phyloP scores from a whole-genome alignment of 2,329 filamentous ascomycete species.

The Tolypocladium endophyticum region DNA sequence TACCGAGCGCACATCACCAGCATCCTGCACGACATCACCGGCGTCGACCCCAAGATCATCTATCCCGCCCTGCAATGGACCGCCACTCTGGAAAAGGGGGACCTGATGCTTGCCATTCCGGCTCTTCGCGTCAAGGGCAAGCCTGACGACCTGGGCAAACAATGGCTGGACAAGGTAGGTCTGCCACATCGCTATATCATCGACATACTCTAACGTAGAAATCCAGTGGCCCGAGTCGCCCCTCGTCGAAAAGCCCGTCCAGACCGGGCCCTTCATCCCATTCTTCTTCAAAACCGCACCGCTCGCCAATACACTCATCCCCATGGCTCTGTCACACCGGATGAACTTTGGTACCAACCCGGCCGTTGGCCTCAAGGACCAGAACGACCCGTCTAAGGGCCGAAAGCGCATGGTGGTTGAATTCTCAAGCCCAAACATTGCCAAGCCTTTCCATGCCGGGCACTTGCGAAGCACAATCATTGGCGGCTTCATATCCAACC shows the following conservation, averaged over 20 bases:
- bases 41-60: slow-evolving; percentile 4
- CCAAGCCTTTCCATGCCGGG: slow-evolving; percentile 59
- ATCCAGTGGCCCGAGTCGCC: slow-evolving; percentile 5
- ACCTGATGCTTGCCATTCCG: slow-evolving; percentile 4
- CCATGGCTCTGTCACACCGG: slow-evolving; percentile 5
- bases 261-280: slow-evolving; percentile 2
- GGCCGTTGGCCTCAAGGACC: slow-evolving; percentile 3
- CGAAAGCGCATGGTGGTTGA: slow-evolving; percentile 44
- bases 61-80: slow-evolving; percentile 6
- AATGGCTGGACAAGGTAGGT: slow-evolving; percentile 5
- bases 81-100: slow-evolving; percentile 4
- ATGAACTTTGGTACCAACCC: slow-evolving; percentile 2
- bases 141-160: slow-evolving; percentile 4
- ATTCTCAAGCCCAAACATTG: slow-evolving; percentile 66
- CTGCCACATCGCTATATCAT: too few relatives aligned
- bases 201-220: not conserved
- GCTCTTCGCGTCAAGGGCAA: slow-evolving; percentile 6
- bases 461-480: slow-evolving; percentile 64
- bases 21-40: slow-evolving; percentile 5
- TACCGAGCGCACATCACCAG: slow-evolving; percentile 5
- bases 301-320: slow-evolving; percentile 4
- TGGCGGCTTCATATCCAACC: slow-evolving; percentile 55
- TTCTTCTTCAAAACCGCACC: slow-evolving; percentile 5
- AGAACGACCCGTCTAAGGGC: slow-evolving; percentile 3
- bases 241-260: slow-evolving; percentile 5